phyloP scores from a whole-genome alignment of 2,329 filamentous ascomycete species.

The Alternaria ethzedia region DNA sequence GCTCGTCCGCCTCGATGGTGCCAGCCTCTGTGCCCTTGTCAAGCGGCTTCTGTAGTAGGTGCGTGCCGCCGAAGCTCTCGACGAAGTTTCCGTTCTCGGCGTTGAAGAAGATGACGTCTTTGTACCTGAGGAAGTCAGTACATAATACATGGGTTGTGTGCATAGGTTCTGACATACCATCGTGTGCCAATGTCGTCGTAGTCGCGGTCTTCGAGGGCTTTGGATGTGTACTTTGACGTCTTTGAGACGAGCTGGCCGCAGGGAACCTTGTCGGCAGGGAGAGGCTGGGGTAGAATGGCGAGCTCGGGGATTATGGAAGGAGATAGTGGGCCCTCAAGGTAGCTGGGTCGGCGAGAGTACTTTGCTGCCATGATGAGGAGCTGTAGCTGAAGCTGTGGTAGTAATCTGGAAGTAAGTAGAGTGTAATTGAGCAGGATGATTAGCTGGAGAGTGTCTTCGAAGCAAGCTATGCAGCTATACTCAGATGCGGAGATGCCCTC shows the following conservation, averaged over 20 bases:
- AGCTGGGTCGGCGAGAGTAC: constrained; percentile 36
- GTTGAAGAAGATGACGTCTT: constrained; percentile 44
- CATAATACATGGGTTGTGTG: no score
- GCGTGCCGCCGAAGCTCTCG: constrained; percentile 39
- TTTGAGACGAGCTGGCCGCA: constrained; percentile 44
- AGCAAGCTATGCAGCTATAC: constrained; percentile 14
- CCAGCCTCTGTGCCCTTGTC: constrained; percentile 35
- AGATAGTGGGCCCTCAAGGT: constrained; percentile 37
- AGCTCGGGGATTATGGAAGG: constrained; percentile 43
- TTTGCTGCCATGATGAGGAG: constrained; percentile 31
- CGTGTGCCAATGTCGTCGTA: constrained; percentile 44
- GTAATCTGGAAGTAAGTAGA: background rate
- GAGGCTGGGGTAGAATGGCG: constrained; percentile 37
- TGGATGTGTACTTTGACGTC: constrained; percentile 35
- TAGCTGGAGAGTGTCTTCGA: constrained; percentile 1
- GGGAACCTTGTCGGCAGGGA: constrained; percentile 31
- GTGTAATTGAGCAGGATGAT: constrained; percentile 9
- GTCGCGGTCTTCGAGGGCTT: constrained; percentile 40
- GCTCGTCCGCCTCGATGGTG: constrained; percentile 45
- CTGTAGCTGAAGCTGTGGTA: constrained; percentile 2
- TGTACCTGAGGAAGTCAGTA: constrained; percentile 25
- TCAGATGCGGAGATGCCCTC: constrained; percentile 30
- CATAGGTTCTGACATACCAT: constrained; percentile 25
- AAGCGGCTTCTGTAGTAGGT: constrained; percentile 37
- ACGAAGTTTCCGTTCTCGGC: constrained; percentile 29